Evolutionary conservation across 352 stramenopile species (phyloP), one percentile per base, ranked within the genome.

Genomic region (Phytophthora nicotianae): DNA sequence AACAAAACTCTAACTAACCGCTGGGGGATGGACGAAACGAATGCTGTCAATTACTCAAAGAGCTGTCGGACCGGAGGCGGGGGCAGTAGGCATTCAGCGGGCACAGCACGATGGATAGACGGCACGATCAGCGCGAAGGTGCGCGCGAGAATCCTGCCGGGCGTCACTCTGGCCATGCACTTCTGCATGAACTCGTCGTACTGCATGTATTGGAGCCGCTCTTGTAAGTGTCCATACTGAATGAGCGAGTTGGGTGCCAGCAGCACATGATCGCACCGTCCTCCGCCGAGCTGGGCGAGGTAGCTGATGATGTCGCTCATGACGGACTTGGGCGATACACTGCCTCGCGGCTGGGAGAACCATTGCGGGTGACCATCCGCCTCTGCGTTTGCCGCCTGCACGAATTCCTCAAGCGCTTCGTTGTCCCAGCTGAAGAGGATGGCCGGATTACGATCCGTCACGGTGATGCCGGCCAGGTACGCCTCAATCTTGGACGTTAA

Each of bases 161-260:
- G 49, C 24, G 72, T 49, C 35, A 79, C 72, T 19, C 49, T 66
- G 24, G 59, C 38, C 72, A 77, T 72, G 56, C 72, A 79, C 43
- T 65, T 69, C 50, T 79, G 72, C 57, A 77, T 73, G 48, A 75
- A 77, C 47, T 70, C 60, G 58, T 80, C 72, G 61, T 80, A 75
- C 54, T 80, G 68, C 68, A 80, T 80, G 54, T 80, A 80, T 43
- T 77, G 68, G 23, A 80, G 65, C 4, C 68, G 68, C 41, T 77
- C 72, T 62, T 77, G 68, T 50, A 80, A 53, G 19, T 80, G 72
- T 5, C 68, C 72, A 49, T 77, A 80, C 52, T 80, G 72, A 35
- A 80, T 80, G 43, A 80, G 68, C 54, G 68, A 75, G 58, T 80
- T 80, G 20, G 72, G 72, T 16, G 72, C 72, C 19, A 80, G 54